phyloP scores from a whole-genome alignment of 768 basidiomycete genomes.

The Pisolithus tinctorius region DNA sequence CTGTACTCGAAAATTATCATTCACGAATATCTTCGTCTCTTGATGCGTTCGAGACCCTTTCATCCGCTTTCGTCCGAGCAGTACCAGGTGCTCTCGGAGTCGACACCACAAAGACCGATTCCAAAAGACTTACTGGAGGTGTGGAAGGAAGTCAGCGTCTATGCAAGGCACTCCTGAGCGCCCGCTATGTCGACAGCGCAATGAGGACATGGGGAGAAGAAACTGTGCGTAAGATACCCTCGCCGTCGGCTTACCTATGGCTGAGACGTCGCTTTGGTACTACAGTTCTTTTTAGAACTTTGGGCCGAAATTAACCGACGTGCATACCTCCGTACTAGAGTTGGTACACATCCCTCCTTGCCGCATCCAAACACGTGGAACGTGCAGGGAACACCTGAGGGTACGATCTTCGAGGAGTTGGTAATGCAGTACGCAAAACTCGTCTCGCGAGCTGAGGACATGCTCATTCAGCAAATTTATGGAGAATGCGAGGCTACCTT shows the following conservation, averaged over 20 bases:
- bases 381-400: constrained; percentile 36
- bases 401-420: constrained; percentile 76
- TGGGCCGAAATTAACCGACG: constrained; percentile 72
- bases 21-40: constrained; percentile 74
- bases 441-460: constrained; percentile 70
- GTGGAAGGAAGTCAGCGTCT: constrained; percentile 77
- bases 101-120: constrained; percentile 37
- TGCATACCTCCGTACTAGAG: constrained; percentile 49
- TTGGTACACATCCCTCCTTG: constrained; percentile 41
- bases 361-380: constrained; percentile 33
- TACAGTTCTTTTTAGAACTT: constrained; percentile 87
- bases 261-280: constrained; percentile 2
- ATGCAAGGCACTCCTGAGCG: constrained; percentile 81
- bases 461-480: constrained; percentile 78
- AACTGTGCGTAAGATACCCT: constrained; percentile 44
- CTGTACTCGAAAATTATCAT: constrained; percentile 72
- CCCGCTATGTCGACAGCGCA: constrained; percentile 60
- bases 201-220: constrained; percentile 89
- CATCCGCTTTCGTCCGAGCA: constrained; percentile 79
- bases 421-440: constrained; percentile 57
- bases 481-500: constrained; percentile 75
- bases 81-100: constrained; percentile 87
- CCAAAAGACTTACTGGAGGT: constrained; percentile 68
- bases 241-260: neutral
- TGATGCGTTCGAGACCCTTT: constrained; percentile 91